Evolutionary conservation across 2,329 filamentous ascomycete species (phyloP).

Genomic region (Orbilia blumenaviensis): DNA sequence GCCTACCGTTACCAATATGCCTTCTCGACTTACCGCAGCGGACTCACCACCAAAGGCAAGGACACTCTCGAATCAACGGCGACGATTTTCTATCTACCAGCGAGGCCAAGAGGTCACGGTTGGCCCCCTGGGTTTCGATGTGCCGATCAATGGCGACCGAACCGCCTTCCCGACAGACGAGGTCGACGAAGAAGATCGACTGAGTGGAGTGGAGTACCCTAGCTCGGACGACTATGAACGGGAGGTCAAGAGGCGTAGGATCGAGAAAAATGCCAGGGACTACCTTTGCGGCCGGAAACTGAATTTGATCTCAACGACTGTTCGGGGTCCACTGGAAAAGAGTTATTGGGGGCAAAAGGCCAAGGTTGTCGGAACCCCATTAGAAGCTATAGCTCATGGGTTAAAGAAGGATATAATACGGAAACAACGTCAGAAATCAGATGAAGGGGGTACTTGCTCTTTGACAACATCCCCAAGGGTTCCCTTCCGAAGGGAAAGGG

Average conservation of each 20-base stretch:
- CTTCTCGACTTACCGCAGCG: background rate
- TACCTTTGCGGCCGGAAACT: slow-evolving; percentile 35
- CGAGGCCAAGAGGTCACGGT: slow-evolving; percentile 41
- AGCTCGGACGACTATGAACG: slow-evolving; percentile 17
- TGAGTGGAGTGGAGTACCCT: slow-evolving; percentile 49
- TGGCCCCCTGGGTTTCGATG: slow-evolving; percentile 37
- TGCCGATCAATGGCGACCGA: slow-evolving; percentile 24
- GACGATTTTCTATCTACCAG: slow-evolving; percentile 46
- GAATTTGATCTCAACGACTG: slow-evolving; percentile 26
- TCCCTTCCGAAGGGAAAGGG: background rate
- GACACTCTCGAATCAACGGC: background rate
- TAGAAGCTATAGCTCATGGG: slow-evolving; percentile 26
- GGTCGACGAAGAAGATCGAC: slow-evolving; percentile 38
- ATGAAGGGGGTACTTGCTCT: background rate
- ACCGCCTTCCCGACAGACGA: slow-evolving; percentile 37
- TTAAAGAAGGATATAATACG: slow-evolving; percentile 28
- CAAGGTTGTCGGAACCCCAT: slow-evolving; percentile 20
- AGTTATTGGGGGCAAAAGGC: slow-evolving; percentile 38
- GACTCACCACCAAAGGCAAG: slow-evolving; percentile 1
- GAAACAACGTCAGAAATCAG: background rate
- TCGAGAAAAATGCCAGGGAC: slow-evolving; percentile 35
- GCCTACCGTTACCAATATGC: background rate
- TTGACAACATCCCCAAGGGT: background rate
- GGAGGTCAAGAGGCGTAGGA: slow-evolving; percentile 29
- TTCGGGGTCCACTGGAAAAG: slow-evolving; percentile 26